Conservation (phyloP, 208 protist genomes). For the Blastocrithidia nonstop region DNA sequence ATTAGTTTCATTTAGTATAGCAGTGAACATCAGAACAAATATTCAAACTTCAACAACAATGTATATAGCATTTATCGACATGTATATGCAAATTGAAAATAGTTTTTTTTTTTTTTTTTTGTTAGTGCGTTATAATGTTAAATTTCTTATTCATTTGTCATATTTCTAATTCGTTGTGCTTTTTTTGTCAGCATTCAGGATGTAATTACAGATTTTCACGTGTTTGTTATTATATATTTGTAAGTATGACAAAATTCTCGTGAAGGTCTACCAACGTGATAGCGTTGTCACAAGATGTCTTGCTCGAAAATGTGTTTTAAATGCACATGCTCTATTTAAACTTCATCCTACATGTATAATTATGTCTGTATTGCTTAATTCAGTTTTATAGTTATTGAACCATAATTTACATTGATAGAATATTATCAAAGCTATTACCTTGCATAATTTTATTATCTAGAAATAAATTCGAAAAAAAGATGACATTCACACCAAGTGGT, state of each 20-base stretch:
- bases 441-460: background rate
- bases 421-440: too few species aligned
- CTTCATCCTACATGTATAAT: background rate
- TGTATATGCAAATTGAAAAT: too few species aligned
- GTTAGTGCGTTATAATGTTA: constrained; percentile 3
- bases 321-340: background rate
- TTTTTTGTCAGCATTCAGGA: too few species aligned
- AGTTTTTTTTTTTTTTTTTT: background rate
- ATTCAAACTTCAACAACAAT: background rate
- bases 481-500: constrained; percentile 80
- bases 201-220: too few species aligned
- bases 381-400: too few species aligned
- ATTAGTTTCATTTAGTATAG: constrained; percentile 2
- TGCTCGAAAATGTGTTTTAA: background rate
- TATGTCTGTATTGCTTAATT: background rate
- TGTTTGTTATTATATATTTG: too few species aligned
- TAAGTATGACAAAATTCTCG: too few species aligned
- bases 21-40: background rate
- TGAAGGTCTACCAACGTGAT: too few species aligned
- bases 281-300: background rate
- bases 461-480: constrained; percentile 8
- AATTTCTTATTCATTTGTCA: too few species aligned
- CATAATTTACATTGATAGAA: too few species aligned
- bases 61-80: too few species aligned
- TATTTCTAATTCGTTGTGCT: too few species aligned